These are phyloP conservation scores for Flaveria linearis DNA, from an alignment of 129 eudicot species.

Conservation along the genomic window DNA sequence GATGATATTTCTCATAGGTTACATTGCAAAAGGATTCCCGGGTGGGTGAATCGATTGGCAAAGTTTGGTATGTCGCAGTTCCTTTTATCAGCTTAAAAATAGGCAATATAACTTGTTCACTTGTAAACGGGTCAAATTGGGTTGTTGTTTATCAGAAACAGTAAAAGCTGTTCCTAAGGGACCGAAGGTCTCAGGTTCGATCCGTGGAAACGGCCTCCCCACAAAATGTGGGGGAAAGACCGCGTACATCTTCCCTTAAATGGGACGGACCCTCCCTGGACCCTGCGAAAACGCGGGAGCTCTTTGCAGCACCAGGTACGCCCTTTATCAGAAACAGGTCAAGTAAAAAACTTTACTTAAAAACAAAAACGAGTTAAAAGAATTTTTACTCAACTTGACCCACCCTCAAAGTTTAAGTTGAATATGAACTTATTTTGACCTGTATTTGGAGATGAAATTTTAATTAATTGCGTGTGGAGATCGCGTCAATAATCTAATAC, in stretches of 20 bases:
- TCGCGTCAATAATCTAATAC: neutral
- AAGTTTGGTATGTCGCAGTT: slow-evolving; percentile 45
- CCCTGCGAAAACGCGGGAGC: too few species aligned
- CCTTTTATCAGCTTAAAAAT: neutral
- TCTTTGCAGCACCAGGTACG: too few species aligned
- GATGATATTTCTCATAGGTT: slow-evolving; percentile 67
- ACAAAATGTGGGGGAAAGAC: too few species aligned
- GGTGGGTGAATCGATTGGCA: slow-evolving; percentile 88
- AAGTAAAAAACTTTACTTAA: neutral
- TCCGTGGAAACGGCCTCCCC: too few species aligned
- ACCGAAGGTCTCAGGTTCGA: too few species aligned
- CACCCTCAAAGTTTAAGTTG: neutral
- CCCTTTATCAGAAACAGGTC: slow-evolving; percentile 3
- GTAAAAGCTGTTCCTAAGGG: too few species aligned
- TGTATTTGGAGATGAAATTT: neutral
- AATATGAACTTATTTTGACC: neutral
- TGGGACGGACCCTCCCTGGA: too few species aligned
- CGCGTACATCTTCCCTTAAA: too few species aligned
- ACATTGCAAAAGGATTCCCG: slow-evolving; percentile 65
- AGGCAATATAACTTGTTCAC: neutral
- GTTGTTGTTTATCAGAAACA: neutral
- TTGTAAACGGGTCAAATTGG: neutral
- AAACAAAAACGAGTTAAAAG: neutral
- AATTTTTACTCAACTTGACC: neutral
- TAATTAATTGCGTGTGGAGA: neutral